Base-by-base conservation (phyloP, 106 monocot genomes). In the Hemerocallis citrina region DNA sequence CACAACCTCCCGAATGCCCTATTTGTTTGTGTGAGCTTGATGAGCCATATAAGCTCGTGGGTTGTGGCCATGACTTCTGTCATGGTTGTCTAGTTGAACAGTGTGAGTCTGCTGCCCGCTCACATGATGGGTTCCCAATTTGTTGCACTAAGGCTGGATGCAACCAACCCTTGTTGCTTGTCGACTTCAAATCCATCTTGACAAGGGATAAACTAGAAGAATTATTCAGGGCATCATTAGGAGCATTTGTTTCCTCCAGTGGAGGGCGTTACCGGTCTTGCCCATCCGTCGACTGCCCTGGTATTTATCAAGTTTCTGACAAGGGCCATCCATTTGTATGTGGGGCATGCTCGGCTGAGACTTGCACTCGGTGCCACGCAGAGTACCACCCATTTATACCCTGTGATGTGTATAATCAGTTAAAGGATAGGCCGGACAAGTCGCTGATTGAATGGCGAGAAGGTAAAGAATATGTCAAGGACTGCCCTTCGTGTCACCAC, bases 1-100 rank as follows among this genome's bases (percentile, higher is more conserved):
- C 72, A 58, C 37, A 71, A 5, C 75, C 75, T 33, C 11, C 37
- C 5, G 37, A 38, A 38, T 93, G 93, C 51, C 73, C 74, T 34
- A 88, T 93, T 45, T 93, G 93, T 55, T 36, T 93, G 23, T 88
- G 93, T 9, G 88, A 93, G 64, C 68, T 82, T 37, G 88, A 88
- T 49, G 88, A 85, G 7, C 82, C 88, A 6, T 76, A 82, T 67
- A 65, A 38, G 65, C 79, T 93, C 9, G 88, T 82, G 62, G 64
- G 66, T n/a, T 93, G 93, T 29, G 69, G 81, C 4, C 93, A 93
- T 28, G 54, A 36, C 2, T 93, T 88, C 57, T 93, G 88, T 68
- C 61, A 64, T 14, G 32, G 34, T 32, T 93, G 93, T 61, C 68
- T 93, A 29, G 49, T 85, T 1, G 82, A 93, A 23, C 88, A 88